Conservation (phyloP, 2,329 filamentous ascomycete species). For the Talaromyces albobiverticillius region DNA sequence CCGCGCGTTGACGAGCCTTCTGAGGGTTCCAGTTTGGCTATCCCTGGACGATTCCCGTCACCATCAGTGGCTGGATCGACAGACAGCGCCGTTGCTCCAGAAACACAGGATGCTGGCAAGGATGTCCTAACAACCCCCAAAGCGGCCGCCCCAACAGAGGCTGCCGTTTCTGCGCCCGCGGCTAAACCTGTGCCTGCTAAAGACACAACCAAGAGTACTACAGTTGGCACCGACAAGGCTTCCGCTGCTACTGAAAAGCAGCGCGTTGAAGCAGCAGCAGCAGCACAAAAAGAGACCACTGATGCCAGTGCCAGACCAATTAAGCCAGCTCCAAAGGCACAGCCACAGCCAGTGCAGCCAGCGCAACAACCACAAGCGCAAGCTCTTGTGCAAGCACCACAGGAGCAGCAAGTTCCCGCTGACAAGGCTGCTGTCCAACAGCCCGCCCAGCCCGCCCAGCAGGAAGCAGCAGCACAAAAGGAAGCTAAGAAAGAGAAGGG, state of each 20-base stretch:
- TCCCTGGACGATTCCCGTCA: conserved; percentile 12
- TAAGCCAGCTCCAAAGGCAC: neutral
- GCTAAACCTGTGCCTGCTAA: neutral
- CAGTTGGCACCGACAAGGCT: neutral
- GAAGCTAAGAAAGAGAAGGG: conserved; percentile 16
- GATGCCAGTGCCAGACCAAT: conserved; percentile 1
- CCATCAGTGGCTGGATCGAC: conserved; percentile 12
- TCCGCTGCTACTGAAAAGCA: neutral
- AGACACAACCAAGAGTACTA: neutral
- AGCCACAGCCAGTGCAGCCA: neutral
- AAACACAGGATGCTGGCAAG: conserved; percentile 1
- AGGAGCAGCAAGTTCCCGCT: neutral
- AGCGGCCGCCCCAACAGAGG: neutral
- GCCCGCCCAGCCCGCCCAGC: neutral
- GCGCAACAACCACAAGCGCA: conserved; percentile 7
- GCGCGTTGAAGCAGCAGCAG: neutral
- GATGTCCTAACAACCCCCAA: too few relatives aligned
- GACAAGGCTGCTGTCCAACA: neutral
- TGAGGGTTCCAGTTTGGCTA: neutral
- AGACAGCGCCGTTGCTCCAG: conserved; percentile 5
- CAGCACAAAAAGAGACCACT: neutral
- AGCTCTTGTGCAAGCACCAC: neutral
- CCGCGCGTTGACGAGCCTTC: conserved; percentile 30
- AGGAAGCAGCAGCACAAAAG: neutral
- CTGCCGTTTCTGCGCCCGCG: neutral